A percentile compares a stretch with the other conserved stretches of the same genome.
Evolutionary conservation across 208 protist species (phyloP).

Genomic region (Trypanosoma lewisi): DNA sequence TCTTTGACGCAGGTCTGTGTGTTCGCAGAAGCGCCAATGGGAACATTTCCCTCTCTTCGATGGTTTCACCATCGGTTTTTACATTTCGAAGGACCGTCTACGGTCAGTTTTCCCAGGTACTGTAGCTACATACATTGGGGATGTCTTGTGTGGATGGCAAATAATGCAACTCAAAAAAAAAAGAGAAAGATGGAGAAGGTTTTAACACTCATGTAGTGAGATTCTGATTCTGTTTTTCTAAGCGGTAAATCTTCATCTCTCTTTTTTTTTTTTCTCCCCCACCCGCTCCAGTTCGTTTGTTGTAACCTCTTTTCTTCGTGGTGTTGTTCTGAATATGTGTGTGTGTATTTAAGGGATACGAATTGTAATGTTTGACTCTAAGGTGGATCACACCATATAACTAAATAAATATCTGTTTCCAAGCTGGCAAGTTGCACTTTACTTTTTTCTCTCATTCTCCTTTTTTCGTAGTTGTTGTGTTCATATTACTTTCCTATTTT

Average conservation of each 20-base stretch:
- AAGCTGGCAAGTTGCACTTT: not conserved
- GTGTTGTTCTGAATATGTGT: too few species aligned
- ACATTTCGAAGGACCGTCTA: slow-evolving; percentile 72
- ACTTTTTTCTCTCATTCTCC: slow-evolving; percentile 1
- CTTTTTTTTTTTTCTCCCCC: not conserved
- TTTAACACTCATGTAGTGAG: too few species aligned
- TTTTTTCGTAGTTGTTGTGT: slow-evolving; percentile 5
- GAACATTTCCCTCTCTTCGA: slow-evolving; percentile 74
- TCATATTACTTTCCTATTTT: slow-evolving; percentile 2
- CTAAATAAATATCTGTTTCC: not conserved
- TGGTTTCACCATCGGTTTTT: slow-evolving; percentile 77
- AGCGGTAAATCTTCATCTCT: too few species aligned
- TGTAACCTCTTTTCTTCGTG: slow-evolving; percentile 2
- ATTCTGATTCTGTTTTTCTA: too few species aligned
- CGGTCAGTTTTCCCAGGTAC: slow-evolving; percentile 69
- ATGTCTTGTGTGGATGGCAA: not conserved
- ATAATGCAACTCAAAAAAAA: not conserved
- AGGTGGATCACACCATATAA: too few species aligned
- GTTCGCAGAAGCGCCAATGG: slow-evolving; percentile 72
- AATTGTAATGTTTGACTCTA: not conserved
- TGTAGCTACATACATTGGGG: slow-evolving; percentile 34
- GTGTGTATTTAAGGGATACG: not conserved
- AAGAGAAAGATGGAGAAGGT: not conserved
- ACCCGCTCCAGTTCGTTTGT: not conserved
- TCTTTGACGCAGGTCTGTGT: slow-evolving; percentile 77